Conservation (phyloP, 305 asterid genomes). For the Rubia peregrina region DNA sequence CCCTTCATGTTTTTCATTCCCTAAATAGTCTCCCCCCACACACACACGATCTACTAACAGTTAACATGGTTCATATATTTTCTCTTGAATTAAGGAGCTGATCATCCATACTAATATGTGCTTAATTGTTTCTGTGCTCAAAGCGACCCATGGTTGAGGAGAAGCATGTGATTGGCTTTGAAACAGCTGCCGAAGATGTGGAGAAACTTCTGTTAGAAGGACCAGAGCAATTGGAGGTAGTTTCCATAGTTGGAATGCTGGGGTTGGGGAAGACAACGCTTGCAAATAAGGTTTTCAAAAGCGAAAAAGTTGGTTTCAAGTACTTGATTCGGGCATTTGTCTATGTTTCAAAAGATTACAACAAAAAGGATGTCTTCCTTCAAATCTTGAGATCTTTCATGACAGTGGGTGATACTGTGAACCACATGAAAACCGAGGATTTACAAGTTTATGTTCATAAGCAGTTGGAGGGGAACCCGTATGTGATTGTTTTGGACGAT, state of each 20-base stretch:
- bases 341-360: conserved; percentile 14
- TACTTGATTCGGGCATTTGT: conserved; percentile 11
- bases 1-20: no score
- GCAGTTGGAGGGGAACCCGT: neutral
- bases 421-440: neutral
- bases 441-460: neutral
- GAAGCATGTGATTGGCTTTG: neutral
- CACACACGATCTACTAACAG: no score
- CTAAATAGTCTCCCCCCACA: no score
- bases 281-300: conserved; percentile 14
- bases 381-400: neutral
- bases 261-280: conserved; percentile 25
- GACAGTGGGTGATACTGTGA: neutral
- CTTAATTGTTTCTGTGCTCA: no score
- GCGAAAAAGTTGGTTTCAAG: neutral
- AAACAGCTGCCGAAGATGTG: neutral
- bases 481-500: conserved; percentile 25
- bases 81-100: no score
- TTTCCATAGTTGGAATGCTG: conserved; percentile 19
- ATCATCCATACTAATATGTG: no score
- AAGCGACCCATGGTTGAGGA: neutral
- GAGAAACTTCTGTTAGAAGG: neutral
- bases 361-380: conserved; percentile 4
- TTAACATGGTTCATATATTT: no score
- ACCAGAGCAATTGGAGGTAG: neutral